Conservation (phyloP, 1,284 basidiomycete genomes). For the Naganishia sp. region DNA sequence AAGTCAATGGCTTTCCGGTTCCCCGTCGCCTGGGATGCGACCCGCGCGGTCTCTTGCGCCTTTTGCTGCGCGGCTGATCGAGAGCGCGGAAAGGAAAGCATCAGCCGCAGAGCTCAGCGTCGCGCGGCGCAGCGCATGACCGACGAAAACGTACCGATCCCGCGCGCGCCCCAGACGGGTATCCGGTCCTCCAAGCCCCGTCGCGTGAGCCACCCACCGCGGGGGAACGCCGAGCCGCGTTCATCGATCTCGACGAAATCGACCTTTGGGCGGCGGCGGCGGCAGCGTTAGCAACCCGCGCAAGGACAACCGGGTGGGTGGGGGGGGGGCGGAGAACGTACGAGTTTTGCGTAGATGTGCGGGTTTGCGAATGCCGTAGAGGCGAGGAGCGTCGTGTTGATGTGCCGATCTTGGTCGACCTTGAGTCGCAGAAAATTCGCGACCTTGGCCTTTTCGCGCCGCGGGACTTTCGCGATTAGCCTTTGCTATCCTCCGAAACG, state of each 20-base stretch:
- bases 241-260: slow-evolving; percentile 89
- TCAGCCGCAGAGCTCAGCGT: not conserved
- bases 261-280: slow-evolving; percentile 56
- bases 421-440: slow-evolving; percentile 74
- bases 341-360: slow-evolving; percentile 83
- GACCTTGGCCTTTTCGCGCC: slow-evolving; percentile 80
- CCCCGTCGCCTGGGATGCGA: slow-evolving; percentile 57
- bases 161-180: slow-evolving; percentile 39
- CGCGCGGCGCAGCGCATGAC: no score
- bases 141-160: slow-evolving; percentile 27
- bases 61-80: slow-evolving; percentile 58
- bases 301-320: not conserved
- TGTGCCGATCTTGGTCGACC: slow-evolving; percentile 74
- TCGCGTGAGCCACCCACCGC: slow-evolving; percentile 46
- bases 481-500: not conserved
- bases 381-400: slow-evolving; percentile 88
- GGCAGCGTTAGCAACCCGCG: not conserved
- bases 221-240: slow-evolving; percentile 74
- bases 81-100: not conserved
- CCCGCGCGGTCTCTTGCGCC: slow-evolving; percentile 61
- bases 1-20: slow-evolving; percentile 66
- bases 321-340: slow-evolving; percentile 32
- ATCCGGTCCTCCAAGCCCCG: slow-evolving; percentile 38
- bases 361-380: slow-evolving; percentile 92
- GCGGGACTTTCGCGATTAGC: no score